Conservation (phyloP, 139 green algal species). For the Axilococcus clingmanii region DNA sequence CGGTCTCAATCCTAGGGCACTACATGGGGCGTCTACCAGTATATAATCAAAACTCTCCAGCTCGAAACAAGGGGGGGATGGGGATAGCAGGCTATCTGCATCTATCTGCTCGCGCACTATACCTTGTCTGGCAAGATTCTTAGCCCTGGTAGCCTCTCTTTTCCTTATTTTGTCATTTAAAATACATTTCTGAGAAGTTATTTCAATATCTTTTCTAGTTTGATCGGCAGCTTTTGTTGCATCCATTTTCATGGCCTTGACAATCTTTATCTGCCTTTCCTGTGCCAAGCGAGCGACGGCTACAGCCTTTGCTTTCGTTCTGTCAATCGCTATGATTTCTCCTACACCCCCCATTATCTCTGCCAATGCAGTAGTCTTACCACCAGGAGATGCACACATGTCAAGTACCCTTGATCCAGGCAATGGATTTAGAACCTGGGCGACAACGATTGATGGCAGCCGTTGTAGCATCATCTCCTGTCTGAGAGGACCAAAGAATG, state of each 20-base stretch:
- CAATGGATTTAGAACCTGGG: slow-evolving; percentile 23
- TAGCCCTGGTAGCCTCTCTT: not conserved
- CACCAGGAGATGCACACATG: slow-evolving; percentile 87
- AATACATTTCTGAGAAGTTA: not conserved
- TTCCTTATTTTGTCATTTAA: slow-evolving; percentile 1
- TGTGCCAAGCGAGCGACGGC: slow-evolving; percentile 37
- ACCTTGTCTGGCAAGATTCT: slow-evolving; percentile 16
- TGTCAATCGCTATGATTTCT: slow-evolving; percentile 66
- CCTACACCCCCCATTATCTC: slow-evolving; percentile 70
- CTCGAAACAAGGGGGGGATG: slow-evolving; percentile 35
- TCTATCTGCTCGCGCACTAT: not conserved
- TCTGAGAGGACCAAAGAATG: slow-evolving; percentile 36
- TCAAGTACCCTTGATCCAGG: slow-evolving; percentile 46
- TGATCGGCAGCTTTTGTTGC: slow-evolving; percentile 28
- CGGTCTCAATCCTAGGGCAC: slow-evolving; percentile 75
- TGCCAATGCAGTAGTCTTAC: slow-evolving; percentile 84
- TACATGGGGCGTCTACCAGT: slow-evolving; percentile 86
- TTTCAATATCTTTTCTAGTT: not conserved
- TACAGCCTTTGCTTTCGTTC: slow-evolving; percentile 68
- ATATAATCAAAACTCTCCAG: slow-evolving; percentile 68
- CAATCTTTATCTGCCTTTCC: slow-evolving; percentile 55
- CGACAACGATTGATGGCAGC: slow-evolving; percentile 55
- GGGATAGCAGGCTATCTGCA: not conserved
- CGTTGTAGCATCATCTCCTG: slow-evolving; percentile 69
- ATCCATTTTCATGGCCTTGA: slow-evolving; percentile 67